A percentile compares a stretch with the other conserved stretches of the same genome.
Evolutionary conservation across 1,139 yeast species (phyloP).

Genomic region (Hansenula lynferdii): DNA sequence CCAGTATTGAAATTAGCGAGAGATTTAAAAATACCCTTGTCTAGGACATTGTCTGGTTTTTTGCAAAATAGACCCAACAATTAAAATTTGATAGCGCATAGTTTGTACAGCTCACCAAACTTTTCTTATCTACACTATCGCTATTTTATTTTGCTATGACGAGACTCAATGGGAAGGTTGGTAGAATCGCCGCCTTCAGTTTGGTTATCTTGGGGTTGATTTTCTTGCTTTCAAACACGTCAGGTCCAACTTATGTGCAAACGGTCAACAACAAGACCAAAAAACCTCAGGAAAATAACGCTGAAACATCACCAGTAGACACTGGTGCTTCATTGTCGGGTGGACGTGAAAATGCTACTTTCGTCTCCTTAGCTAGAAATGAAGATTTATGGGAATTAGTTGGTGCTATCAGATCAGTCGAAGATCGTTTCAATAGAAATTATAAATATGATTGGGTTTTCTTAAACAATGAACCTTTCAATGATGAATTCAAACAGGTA

Average conservation of each 20-base stretch:
- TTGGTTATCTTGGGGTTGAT: slow-evolving; percentile 30
- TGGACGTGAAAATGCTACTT: slow-evolving; percentile 54
- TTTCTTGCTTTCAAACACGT: slow-evolving; percentile 27
- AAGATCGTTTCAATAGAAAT: slow-evolving; percentile 63
- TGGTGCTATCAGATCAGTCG: slow-evolving; percentile 58
- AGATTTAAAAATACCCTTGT: no score
- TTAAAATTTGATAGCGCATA: no score
- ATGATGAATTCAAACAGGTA: slow-evolving; percentile 35
- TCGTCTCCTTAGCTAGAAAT: slow-evolving; percentile 72
- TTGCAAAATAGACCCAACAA: no score
- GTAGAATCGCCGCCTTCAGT: slow-evolving; percentile 28
- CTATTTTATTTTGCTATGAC: slow-evolving; percentile 8
- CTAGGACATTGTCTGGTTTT: no score
- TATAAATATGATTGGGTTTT: slow-evolving; percentile 78
- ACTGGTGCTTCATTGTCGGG: slow-evolving; percentile 2
- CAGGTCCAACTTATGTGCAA: slow-evolving; percentile 6
- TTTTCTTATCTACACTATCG: neutral
- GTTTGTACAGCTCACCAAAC: neutral
- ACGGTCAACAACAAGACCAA: slow-evolving; percentile 4
- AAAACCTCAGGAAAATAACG: no score
- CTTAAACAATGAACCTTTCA: slow-evolving; percentile 53
- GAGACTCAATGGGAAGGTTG: slow-evolving; percentile 14
- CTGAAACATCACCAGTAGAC: no score
- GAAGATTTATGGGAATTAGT: slow-evolving; percentile 55
- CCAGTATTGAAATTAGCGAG: no score